A percentile compares a stretch with the other conserved stretches of the same genome.
Evolutionary conservation across 305 asterid genomes (phyloP).

Genomic region (Striga hermonthica): DNA sequence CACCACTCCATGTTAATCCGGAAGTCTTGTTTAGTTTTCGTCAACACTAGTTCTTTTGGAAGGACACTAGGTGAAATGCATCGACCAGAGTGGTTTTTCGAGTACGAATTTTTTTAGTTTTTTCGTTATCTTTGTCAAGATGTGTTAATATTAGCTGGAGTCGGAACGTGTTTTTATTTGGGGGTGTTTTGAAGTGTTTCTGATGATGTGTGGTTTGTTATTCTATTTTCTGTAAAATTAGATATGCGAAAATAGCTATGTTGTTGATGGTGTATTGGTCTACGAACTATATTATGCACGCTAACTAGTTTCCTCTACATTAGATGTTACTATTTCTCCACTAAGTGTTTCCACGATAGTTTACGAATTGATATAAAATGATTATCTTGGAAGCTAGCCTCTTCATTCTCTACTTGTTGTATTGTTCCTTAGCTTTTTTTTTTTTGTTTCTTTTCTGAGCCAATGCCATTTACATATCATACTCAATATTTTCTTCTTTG

Average conservation of each 20-base stretch:
- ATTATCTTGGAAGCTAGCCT: conserved; percentile 4
- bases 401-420: not conserved
- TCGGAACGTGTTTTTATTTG: no score
- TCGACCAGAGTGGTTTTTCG: no score
- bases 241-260: not conserved
- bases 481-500: conserved; percentile 46
- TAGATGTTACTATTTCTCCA: conserved; percentile 4
- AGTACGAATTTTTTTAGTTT: no score
- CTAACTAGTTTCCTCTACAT: conserved; percentile 8
- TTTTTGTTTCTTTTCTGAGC: conserved; percentile 13
- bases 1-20: no score
- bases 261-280: conserved; percentile 1
- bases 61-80: no score
- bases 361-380: not conserved
- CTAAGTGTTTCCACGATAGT: not conserved
- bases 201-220: not conserved
- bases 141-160: no score
- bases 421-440: not conserved
- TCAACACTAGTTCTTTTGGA: no score
- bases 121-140: no score
- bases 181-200: not conserved
- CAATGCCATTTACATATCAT: conserved; percentile 60
- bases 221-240: not conserved
- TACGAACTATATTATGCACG: conserved; percentile 1
- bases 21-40: no score